Conservation (phyloP, 1,139 yeast genomes). For the Pichiaceae sp. region DNA sequence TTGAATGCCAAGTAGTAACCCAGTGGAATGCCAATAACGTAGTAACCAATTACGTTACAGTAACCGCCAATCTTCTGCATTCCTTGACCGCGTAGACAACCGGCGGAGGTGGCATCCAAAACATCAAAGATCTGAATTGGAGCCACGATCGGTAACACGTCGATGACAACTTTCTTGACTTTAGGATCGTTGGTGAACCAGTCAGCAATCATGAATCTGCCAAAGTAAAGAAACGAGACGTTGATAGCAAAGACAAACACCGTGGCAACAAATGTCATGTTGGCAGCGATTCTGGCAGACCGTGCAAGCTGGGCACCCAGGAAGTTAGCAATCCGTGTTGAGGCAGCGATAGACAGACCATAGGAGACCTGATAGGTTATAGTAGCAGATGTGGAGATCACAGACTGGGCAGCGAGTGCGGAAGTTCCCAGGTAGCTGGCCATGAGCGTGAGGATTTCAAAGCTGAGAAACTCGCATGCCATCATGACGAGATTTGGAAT, state of each 20-base stretch:
- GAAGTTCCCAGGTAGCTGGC: conserved; percentile 49
- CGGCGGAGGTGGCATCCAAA: conserved; percentile 51
- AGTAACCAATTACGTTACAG: conserved; percentile 44
- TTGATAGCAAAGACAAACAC: conserved; percentile 33
- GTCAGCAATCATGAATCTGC: conserved; percentile 24
- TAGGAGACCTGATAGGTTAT: conserved; percentile 41
- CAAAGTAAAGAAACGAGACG: conserved; percentile 31
- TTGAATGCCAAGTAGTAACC: conserved; percentile 40
- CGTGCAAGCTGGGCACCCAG: conserved; percentile 45
- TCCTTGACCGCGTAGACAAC: conserved; percentile 54
- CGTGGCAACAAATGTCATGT: conserved; percentile 39
- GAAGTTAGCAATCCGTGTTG: conserved; percentile 51
- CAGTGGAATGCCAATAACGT: conserved; percentile 44
- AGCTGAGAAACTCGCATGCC: conserved; percentile 51
- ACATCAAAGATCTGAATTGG: conserved; percentile 51
- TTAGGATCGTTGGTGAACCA: conserved; percentile 25
- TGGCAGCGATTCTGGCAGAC: conserved; percentile 38
- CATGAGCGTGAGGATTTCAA: conserved; percentile 47
- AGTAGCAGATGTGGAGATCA: conserved; percentile 49
- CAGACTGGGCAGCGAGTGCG: conserved; percentile 49
- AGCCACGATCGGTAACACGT: conserved; percentile 45
- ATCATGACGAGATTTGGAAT: conserved; percentile 52
- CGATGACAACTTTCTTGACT: conserved; percentile 33
- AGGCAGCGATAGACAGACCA: conserved; percentile 52
- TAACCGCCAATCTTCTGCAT: conserved; percentile 52